Evolutionary conservation across 768 basidiomycete genomes (phyloP).

Genomic region (Solioccasus polychromus): DNA sequence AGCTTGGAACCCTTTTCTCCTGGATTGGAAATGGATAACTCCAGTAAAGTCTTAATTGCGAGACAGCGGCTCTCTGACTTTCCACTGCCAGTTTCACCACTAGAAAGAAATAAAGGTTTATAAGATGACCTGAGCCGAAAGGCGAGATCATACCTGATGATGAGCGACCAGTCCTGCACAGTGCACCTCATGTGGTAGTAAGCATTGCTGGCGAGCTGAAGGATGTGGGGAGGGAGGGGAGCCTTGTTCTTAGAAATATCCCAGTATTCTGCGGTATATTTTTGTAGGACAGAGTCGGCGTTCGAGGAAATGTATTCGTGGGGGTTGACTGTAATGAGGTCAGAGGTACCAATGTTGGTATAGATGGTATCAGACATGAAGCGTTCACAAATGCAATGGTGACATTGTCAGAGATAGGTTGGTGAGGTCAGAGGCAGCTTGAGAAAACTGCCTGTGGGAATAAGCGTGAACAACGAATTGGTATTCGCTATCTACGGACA

Average conservation of each 20-base stretch:
- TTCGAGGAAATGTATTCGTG: constrained; percentile 69
- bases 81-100: no score
- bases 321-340: no score
- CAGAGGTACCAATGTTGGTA: constrained; percentile 71
- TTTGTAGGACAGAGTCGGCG: constrained; percentile 78
- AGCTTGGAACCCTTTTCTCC: no score
- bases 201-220: no score
- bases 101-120: no score
- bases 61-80: constrained; percentile 13
- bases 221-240: no score
- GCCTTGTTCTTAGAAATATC: constrained; percentile 64
- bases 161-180: constrained; percentile 87
- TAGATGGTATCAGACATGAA: constrained; percentile 85
- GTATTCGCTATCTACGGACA: no score
- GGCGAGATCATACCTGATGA: constrained; percentile 66
- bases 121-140: not conserved
- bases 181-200: no score
- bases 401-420: constrained; percentile 74
- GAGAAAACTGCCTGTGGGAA: no score
- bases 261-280: constrained; percentile 84
- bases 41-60: constrained; percentile 87
- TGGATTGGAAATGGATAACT: constrained; percentile 81
- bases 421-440: constrained; percentile 64
- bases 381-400: constrained; percentile 80
- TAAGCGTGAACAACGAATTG: no score